Evolutionary conservation across 805 yeast genomes (phyloP).

Genomic region (Pichia manshurica): DNA sequence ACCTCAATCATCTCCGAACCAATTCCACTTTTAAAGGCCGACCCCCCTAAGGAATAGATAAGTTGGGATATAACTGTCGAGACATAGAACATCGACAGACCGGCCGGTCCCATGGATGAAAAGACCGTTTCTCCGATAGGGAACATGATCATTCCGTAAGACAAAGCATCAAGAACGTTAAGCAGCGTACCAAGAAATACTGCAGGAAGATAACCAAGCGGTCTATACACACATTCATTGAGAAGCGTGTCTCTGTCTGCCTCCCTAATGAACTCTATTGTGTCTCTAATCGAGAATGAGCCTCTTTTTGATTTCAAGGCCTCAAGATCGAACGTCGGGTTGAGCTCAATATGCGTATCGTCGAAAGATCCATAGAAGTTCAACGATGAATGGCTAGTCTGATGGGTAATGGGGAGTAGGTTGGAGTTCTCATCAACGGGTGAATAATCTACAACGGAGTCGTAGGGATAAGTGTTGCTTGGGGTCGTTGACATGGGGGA

Average conservation of each 20-base stretch:
- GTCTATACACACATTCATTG: slow-evolving; percentile 30
- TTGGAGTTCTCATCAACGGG: slow-evolving; percentile 3
- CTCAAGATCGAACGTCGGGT: background rate
- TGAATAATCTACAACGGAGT: background rate
- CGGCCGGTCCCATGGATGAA: slow-evolving; percentile 75
- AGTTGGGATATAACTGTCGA: slow-evolving; percentile 87
- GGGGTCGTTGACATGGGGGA: background rate
- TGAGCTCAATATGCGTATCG: slow-evolving; percentile 9
- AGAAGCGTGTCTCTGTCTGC: slow-evolving; percentile 22
- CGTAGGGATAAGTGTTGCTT: background rate
- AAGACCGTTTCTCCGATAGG: slow-evolving; percentile 82
- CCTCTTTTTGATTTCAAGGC: slow-evolving; percentile 3
- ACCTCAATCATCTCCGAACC: slow-evolving; percentile 99
- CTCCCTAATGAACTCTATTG: slow-evolving; percentile 5
- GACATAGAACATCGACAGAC: slow-evolving; percentile 89
- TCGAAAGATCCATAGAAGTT: slow-evolving; percentile 7
- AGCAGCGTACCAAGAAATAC: slow-evolving; percentile 79
- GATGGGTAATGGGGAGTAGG: background rate
- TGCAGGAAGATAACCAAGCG: slow-evolving; percentile 59
- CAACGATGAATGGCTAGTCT: background rate
- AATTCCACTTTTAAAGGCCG: slow-evolving; percentile 82
- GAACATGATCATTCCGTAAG: slow-evolving; percentile 96
- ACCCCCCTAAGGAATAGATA: slow-evolving; percentile 84
- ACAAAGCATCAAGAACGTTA: slow-evolving; percentile 86
- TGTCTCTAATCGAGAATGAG: slow-evolving; percentile 1